Percentiles rank a stretch among this genome's conserved stretches.
These are phyloP conservation scores for Neurospora africana DNA, from an alignment of 495 filamentous ascomycete genomes.

Conservation along the genomic window DNA sequence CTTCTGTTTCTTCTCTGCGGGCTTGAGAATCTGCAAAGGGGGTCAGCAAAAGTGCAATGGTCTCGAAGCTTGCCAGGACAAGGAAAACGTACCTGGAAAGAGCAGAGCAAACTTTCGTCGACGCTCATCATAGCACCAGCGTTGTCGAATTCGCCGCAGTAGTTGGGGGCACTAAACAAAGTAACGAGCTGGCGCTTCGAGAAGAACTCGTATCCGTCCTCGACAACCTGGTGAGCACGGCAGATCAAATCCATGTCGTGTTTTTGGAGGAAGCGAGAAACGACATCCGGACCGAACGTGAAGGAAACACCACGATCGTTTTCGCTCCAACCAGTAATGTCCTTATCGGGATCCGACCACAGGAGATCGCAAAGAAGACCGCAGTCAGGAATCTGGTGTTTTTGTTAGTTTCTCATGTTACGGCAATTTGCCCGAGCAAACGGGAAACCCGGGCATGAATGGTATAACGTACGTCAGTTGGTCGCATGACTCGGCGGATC, in stretches of 20 bases:
- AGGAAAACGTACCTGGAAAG: constrained; percentile 75
- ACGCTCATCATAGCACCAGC: constrained; percentile 99
- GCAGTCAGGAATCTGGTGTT: constrained; percentile 85
- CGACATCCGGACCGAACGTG: constrained; percentile 98
- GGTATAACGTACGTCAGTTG: constrained; percentile 69
- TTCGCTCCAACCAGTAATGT: constrained; percentile 99
- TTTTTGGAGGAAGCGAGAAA: constrained; percentile 96
- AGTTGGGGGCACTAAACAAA: constrained; percentile 96
- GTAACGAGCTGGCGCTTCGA: constrained; percentile 96
- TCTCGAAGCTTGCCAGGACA: neutral
- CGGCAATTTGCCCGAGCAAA: neutral
- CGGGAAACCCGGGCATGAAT: neutral
- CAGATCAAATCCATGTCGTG: constrained; percentile 99
- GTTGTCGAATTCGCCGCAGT: constrained; percentile 99
- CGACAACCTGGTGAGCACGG: constrained; percentile 96
- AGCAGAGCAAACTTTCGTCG: constrained; percentile 97
- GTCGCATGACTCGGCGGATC: constrained; percentile 96
- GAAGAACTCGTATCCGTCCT: constrained; percentile 99
- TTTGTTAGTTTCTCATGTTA: constrained; percentile 17
- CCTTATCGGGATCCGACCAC: constrained; percentile 98
- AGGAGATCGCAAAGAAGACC: constrained; percentile 93
- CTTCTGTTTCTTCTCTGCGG: constrained; percentile 99
- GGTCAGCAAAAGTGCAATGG: constrained; percentile 11
- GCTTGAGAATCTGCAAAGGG: constrained; percentile 77
- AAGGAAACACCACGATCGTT: constrained; percentile 98